Evolutionary conservation across 1,284 basidiomycete genomes (phyloP).

Genomic region (Hypsizygus ulmarius): DNA sequence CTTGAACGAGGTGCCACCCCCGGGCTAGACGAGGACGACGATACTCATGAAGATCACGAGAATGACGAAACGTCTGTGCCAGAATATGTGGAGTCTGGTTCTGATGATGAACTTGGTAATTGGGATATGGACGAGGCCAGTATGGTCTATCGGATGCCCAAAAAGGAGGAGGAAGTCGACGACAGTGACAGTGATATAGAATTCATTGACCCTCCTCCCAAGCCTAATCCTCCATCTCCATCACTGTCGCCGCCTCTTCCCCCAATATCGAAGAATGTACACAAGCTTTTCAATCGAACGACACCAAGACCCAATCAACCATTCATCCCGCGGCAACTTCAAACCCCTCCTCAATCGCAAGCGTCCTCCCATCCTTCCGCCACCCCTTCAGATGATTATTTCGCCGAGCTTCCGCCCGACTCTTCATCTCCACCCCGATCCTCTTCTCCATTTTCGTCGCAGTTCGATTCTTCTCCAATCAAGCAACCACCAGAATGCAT

Average conservation of each 20-base stretch:
- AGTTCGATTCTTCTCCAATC: slow-evolving; percentile 12
- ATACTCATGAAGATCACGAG: neutral
- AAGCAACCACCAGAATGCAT: neutral
- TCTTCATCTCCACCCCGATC: slow-evolving; percentile 17
- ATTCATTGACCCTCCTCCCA: slow-evolving; percentile 20
- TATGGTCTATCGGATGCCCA: slow-evolving; percentile 25
- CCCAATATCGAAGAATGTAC: slow-evolving; percentile 1
- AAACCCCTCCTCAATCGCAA: slow-evolving; percentile 43
- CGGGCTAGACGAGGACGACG: slow-evolving; percentile 3
- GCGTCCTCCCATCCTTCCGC: slow-evolving; percentile 28
- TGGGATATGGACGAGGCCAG: slow-evolving; percentile 36
- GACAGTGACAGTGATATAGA: slow-evolving; percentile 28
- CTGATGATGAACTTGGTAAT: slow-evolving; percentile 43
- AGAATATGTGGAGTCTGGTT: slow-evolving; percentile 24
- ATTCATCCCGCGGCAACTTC: slow-evolving; percentile 27
- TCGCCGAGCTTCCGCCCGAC: slow-evolving; percentile 20
- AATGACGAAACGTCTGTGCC: slow-evolving; percentile 6
- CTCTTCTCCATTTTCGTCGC: slow-evolving; percentile 20
- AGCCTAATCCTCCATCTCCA: slow-evolving; percentile 10
- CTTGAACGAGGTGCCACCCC: slow-evolving; percentile 8
- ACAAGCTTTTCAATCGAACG: neutral
- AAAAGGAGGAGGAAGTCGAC: slow-evolving; percentile 13
- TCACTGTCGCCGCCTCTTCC: slow-evolving; percentile 6
- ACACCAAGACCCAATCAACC: neutral
- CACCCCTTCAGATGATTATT: slow-evolving; percentile 21